Evolutionary conservation across 192 early-diverging fungal species (phyloP).

Genomic region (Linnemannia exigua): DNA sequence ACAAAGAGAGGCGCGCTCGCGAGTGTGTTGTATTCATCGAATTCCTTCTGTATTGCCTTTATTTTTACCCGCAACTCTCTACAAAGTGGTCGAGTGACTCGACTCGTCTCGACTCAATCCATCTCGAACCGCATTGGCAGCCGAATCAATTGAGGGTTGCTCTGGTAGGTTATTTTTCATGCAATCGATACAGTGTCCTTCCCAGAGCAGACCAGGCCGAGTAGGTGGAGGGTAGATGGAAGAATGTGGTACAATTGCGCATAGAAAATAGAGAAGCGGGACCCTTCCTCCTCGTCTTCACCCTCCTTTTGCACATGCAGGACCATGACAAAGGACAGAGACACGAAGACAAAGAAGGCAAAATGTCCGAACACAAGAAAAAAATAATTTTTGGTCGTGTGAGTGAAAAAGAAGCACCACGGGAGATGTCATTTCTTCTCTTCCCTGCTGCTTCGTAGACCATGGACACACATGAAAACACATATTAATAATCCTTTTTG

Average conservation of each 20-base stretch:
- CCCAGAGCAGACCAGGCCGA: too few relatives aligned
- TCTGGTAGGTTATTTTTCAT: not conserved
- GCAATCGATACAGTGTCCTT: too few relatives aligned
- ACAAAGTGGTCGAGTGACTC: not conserved
- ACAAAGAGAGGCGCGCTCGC: not conserved
- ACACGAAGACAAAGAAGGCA: not conserved
- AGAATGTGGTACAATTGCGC: not conserved
- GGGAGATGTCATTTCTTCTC: not conserved
- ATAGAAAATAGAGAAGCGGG: not conserved
- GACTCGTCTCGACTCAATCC: not conserved
- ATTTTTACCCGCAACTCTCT: not conserved
- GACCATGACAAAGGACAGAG: not conserved
- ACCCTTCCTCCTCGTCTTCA: not conserved
- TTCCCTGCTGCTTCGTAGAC: too few relatives aligned
- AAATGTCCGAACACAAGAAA: not conserved
- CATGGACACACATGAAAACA: not conserved
- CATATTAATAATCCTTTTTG: not conserved
- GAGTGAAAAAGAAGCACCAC: not conserved
- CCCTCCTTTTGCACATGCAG: not conserved
- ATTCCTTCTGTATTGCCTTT: not conserved
- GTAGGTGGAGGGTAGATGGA: too few relatives aligned
- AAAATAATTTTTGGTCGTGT: not conserved
- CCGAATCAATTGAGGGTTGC: not conserved
- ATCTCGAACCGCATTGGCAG: not conserved
- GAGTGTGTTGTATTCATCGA: not conserved